phyloP scores from a whole-genome alignment of 2,329 filamentous ascomycete genomes.

The Meredithiella fracta region DNA sequence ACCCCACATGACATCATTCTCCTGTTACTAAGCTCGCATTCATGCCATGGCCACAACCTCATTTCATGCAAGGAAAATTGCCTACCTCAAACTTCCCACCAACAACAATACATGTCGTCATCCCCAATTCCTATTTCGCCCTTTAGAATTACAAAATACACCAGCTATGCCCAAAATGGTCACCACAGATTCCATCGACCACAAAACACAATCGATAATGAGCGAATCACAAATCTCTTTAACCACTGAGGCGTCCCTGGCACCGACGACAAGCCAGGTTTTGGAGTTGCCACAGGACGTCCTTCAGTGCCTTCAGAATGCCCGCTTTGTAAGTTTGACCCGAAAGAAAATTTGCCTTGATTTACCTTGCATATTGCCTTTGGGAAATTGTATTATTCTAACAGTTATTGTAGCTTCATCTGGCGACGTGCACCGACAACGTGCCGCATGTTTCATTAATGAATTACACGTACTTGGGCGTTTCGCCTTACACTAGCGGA shows the following conservation, averaged over 20 bases:
- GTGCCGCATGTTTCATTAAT: constrained; percentile 87
- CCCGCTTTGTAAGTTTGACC: constrained; percentile 60
- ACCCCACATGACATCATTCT: neutral
- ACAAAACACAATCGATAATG: constrained; percentile 57
- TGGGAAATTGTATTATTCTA: too few relatives aligned
- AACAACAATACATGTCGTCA: neutral
- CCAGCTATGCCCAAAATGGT: neutral
- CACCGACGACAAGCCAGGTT: too few relatives aligned
- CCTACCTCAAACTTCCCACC: neutral
- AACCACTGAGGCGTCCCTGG: too few relatives aligned
- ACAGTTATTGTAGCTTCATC: constrained; percentile 53
- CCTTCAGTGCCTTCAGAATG: constrained; percentile 79
- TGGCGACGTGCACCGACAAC: constrained; percentile 74
- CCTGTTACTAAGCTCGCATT: neutral
- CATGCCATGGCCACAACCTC: neutral
- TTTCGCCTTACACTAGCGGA: constrained; percentile 47
- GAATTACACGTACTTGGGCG: constrained; percentile 96
- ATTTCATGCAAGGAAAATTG: neutral
- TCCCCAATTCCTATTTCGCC: neutral
- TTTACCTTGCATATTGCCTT: too few relatives aligned
- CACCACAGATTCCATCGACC: constrained; percentile 54
- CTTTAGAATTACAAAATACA: neutral
- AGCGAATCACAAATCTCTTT: constrained; percentile 42
- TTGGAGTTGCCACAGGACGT: constrained; percentile 66
- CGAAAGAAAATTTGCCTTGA: neutral